These are phyloP conservation scores for Xylaria sp. DNA, from an alignment of 2,329 filamentous ascomycete species.

Conservation along the genomic window DNA sequence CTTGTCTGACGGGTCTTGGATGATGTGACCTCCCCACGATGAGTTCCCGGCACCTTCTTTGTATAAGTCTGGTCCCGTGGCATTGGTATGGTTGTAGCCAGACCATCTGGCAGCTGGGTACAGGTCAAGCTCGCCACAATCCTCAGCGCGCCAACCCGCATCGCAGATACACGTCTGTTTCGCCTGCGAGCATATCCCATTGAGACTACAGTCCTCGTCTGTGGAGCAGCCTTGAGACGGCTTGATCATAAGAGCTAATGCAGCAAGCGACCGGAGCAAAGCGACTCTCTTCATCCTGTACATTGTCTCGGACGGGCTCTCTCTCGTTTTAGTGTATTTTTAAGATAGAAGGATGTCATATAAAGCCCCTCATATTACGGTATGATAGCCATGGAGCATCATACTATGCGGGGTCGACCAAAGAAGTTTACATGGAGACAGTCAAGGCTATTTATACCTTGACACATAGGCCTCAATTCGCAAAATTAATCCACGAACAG, in stretches of 20 bases:
- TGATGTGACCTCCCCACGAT: conserved; percentile 60
- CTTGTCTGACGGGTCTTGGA: conserved; percentile 55
- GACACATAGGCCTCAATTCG: neutral
- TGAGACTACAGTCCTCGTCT: conserved; percentile 53
- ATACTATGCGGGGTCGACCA: conserved; percentile 18
- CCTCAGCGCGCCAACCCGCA: conserved; percentile 56
- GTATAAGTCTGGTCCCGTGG: conserved; percentile 45
- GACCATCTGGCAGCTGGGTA: conserved; percentile 53
- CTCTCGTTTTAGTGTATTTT: neutral
- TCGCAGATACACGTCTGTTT: conserved; percentile 49
- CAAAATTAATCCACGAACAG: conserved; percentile 35
- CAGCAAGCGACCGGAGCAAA: conserved; percentile 4
- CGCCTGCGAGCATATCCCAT: conserved; percentile 50
- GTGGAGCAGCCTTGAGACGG: conserved; percentile 33
- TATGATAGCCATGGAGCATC: neutral
- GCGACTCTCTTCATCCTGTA: conserved; percentile 5
- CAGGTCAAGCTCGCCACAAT: conserved; percentile 60
- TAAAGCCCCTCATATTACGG: neutral
- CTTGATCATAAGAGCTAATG: conserved; percentile 1
- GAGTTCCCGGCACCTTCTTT: conserved; percentile 51
- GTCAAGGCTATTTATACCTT: neutral
- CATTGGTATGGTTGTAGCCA: conserved; percentile 60
- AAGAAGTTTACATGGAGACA: neutral
- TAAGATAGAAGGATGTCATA: neutral
- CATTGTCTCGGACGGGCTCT: neutral